Evolutionary conservation across 176 grass and related monocot genomes (phyloP), one percentile per base, ranked within the genome.

Genomic region (Triticum turgidum): DNA sequence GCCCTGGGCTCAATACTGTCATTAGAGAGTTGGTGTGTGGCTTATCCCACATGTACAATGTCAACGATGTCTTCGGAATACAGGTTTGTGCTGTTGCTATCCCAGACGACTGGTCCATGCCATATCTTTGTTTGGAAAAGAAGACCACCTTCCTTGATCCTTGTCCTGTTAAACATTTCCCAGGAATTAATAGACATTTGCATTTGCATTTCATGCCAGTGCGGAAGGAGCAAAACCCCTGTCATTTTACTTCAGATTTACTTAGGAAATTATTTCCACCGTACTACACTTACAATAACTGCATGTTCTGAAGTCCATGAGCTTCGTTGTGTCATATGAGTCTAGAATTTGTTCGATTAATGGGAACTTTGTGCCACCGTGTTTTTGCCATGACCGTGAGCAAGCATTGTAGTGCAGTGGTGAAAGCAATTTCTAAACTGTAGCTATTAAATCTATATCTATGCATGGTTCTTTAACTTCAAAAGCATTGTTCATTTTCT

Each of bases 1-100:
- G 97, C 85, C 97, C 94, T 85, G 94, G 97, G 65, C 92, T 99
- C 65, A 99, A 96, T 90, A 96, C 94, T 73, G 97, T 99, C 61
- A 99, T 99, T 41, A 96, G 97, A 85, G 97, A 99, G 88, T 42
- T 99, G 30, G 97, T 99, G 66, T 99, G 97, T 87, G 92, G 97
- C 20, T 89, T 99, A 76, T 94, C 88, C 54, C 87, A 99, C 90
- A 96, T 99, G 97, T 99, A 99, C 80, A 64, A 90, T 80, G 92
- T 96, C 79, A 91, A 27, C 35, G 49, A 86, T 68, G 22, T 99
- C 24, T 88, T 94, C 34, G 97, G 94, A 45, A 99, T 99, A 76
- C 92, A 96, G 97, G 97, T 99, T 76, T 87, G 86, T 30, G 54
- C 78, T 17, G 10, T 90, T 30, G 61, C 83, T 17, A 7, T 90